Evolutionary conservation across 257 asterid genomes (phyloP).

Genomic region (Gynochthodes officinalis): DNA sequence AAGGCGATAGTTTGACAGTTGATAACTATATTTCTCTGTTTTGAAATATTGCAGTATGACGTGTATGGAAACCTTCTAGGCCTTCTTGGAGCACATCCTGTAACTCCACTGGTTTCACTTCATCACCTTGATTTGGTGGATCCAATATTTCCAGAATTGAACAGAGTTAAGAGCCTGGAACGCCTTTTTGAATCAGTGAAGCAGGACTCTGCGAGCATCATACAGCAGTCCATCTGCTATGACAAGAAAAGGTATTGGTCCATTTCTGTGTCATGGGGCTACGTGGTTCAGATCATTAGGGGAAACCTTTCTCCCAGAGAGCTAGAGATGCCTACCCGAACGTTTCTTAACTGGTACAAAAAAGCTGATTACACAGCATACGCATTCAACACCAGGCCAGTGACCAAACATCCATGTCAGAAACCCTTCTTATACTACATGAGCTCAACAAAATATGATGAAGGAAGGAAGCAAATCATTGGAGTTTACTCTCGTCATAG

Average conservation of each 20-base stretch:
- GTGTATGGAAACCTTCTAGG: conserved; percentile 88
- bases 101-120: conserved; percentile 71
- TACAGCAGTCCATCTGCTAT: conserved; percentile 80
- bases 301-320: conserved; percentile 76
- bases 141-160: conserved; percentile 64
- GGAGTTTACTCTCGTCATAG: conserved; percentile 54
- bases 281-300: conserved; percentile 61
- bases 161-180: conserved; percentile 40
- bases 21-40: background rate
- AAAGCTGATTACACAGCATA: conserved; percentile 79
- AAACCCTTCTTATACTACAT: conserved; percentile 69
- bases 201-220: conserved; percentile 66
- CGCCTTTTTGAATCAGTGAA: conserved; percentile 47
- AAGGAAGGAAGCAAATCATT: conserved; percentile 44
- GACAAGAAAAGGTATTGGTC: conserved; percentile 63
- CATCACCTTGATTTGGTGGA: conserved; percentile 91
- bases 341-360: conserved; percentile 73
- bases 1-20: too few species aligned
- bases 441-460: conserved; percentile 49
- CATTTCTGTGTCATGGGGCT: conserved; percentile 82
- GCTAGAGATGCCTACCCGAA: conserved; percentile 74
- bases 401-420: conserved; percentile 79
- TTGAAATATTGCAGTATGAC: conserved; percentile 61
- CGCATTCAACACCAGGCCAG: conserved; percentile 89
- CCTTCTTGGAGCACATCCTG: conserved; percentile 82